Evolutionary conservation across 176 grass and related monocot species (phyloP).

Genomic region (Phoenix roebelenii): DNA sequence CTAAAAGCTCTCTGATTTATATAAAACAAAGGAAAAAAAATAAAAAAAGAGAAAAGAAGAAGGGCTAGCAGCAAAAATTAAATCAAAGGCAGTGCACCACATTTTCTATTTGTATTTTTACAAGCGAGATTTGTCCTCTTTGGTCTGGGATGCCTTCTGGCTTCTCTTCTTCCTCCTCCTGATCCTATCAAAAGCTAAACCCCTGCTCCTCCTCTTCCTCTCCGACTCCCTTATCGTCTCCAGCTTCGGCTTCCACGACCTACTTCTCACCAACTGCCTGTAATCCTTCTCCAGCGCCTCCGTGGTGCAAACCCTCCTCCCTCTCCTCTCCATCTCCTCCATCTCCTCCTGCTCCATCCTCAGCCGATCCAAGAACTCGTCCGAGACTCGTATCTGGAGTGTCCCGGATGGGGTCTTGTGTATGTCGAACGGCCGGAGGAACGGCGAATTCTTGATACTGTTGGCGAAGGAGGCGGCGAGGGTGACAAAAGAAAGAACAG

Average conservation of each 20-base stretch:
- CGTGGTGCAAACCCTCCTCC: conserved; percentile 14
- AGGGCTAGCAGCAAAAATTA: too few relatives aligned
- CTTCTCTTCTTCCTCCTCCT: conserved; percentile 2
- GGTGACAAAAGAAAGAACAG: conserved; percentile 16
- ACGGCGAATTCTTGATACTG: not conserved
- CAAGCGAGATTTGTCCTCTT: too few relatives aligned
- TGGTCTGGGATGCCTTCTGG: too few relatives aligned
- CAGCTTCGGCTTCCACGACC: conserved; percentile 22
- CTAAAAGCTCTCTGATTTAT: too few relatives aligned
- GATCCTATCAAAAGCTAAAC: not conserved
- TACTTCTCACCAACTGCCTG: conserved; percentile 13
- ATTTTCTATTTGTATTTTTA: too few relatives aligned
- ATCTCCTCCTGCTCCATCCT: not conserved
- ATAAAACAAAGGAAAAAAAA: too few relatives aligned
- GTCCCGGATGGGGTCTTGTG: conserved; percentile 1
- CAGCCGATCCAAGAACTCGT: conserved; percentile 11
- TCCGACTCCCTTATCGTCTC: conserved; percentile 20
- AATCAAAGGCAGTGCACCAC: too few relatives aligned
- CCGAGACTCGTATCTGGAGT: conserved; percentile 11
- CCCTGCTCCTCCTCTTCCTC: not conserved
- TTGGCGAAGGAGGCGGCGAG: conserved; percentile 12
- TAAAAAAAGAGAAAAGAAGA: too few relatives aligned
- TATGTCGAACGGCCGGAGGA: conserved; percentile 11
- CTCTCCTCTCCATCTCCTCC: not conserved
- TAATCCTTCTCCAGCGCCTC: conserved; percentile 24